These are phyloP conservation scores for Phyllosticta ampelicida DNA, from an alignment of 2,329 filamentous ascomycete genomes.

Conservation along the genomic window DNA sequence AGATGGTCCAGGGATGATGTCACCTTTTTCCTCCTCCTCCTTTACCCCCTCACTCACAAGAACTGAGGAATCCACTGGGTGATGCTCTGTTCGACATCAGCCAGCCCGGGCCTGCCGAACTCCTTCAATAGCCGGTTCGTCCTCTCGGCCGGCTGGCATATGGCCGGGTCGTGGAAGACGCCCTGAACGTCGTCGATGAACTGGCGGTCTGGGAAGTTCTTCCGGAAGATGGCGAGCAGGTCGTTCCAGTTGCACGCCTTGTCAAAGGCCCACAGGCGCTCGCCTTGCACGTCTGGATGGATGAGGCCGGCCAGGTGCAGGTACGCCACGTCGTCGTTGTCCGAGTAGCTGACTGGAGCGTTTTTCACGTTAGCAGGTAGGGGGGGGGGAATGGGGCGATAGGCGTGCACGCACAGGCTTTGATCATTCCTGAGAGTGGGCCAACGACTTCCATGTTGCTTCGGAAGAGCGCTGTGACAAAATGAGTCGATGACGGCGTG, in stretches of 20 bases:
- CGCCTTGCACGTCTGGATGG: slow-evolving; percentile 4
- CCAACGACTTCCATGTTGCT: not conserved
- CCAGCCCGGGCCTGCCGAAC: slow-evolving; percentile 11
- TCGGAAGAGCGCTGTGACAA: not conserved
- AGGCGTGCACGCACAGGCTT: not conserved
- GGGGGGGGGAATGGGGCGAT: not conserved
- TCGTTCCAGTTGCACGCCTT: slow-evolving; percentile 9
- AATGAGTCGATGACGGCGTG: not conserved
- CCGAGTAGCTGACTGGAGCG: not conserved
- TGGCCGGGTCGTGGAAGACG: slow-evolving; percentile 10
- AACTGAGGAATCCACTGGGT: not conserved
- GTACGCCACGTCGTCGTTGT: not conserved
- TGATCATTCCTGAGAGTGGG: not conserved
- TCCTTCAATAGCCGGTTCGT: slow-evolving; percentile 11
- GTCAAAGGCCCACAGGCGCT: slow-evolving; percentile 12
- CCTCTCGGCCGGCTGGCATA: not conserved
- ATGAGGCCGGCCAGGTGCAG: slow-evolving; percentile 4
- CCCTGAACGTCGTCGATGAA: slow-evolving; percentile 2
- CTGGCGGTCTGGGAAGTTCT: not conserved
- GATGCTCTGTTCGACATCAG: slow-evolving; percentile 9
- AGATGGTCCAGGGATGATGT: no score
- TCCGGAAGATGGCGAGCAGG: slow-evolving; percentile 10
- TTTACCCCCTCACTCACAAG: not conserved
- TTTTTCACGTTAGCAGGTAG: not conserved
- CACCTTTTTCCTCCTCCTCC: not conserved